Evolutionary conservation across 2,329 filamentous ascomycete genomes (phyloP).

Genomic region (Fusarium zealandicum): DNA sequence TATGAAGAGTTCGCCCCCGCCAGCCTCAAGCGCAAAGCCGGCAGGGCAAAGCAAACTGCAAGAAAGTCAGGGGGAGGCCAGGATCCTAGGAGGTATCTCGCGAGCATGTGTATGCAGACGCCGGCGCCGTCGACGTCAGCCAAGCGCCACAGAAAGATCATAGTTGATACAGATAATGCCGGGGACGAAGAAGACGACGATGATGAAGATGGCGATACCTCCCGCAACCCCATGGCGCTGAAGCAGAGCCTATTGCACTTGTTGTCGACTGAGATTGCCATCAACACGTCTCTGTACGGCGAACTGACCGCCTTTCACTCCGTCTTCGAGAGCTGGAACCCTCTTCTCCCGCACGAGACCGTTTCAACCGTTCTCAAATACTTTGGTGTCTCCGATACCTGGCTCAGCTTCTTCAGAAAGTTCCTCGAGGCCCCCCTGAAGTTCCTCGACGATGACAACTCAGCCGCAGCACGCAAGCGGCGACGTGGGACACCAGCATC

Average conservation of each 20-base stretch:
- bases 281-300: conserved; percentile 55
- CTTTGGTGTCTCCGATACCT: conserved; percentile 63
- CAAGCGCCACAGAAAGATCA: not conserved
- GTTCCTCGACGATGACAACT: conserved; percentile 61
- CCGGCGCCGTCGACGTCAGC: not conserved
- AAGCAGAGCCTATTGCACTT: conserved; percentile 59
- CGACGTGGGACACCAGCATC: conserved; percentile 66
- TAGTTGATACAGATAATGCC: not conserved
- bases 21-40: conserved; percentile 6
- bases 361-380: conserved; percentile 64
- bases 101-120: conserved; percentile 5
- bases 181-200: conserved; percentile 3
- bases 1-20: conserved; percentile 22
- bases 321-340: conserved; percentile 54
- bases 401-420: conserved; percentile 65
- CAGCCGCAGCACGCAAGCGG: conserved; percentile 53
- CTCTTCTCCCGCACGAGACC: conserved; percentile 61
- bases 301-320: conserved; percentile 56
- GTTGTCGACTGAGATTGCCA: conserved; percentile 54
- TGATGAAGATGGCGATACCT: conserved; percentile 12
- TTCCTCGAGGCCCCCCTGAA: conserved; percentile 67
- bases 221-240: conserved; percentile 49
- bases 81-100: too few species aligned
- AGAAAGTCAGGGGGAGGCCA: too few species aligned
- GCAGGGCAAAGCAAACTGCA: not conserved